Evolutionary conservation across 148 eudicot genomes (phyloP).

Genomic region (Vaccinium macrocarpon): DNA sequence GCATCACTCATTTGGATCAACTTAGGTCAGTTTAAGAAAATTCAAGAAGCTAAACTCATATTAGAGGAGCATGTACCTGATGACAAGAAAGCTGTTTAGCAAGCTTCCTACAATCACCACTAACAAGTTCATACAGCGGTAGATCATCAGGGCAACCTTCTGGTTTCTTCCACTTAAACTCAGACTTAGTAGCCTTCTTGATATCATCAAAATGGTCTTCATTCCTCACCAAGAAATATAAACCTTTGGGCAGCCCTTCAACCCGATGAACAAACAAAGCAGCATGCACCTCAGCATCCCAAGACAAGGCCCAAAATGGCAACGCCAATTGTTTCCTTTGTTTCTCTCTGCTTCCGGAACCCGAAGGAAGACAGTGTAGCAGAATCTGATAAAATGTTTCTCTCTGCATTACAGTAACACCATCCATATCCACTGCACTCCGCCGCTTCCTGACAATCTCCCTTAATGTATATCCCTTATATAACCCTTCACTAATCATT

Average conservation of each 20-base stretch:
- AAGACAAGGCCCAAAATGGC: slow-evolving; percentile 77
- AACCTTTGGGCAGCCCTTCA: slow-evolving; percentile 68
- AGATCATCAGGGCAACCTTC: slow-evolving; percentile 84
- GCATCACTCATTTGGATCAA: background rate
- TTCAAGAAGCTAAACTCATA: background rate
- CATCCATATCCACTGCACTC: slow-evolving; percentile 98
- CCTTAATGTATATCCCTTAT: slow-evolving; percentile 51
- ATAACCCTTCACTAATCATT: slow-evolving; percentile 55
- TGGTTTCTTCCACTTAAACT: slow-evolving; percentile 80
- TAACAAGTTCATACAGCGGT: slow-evolving; percentile 74
- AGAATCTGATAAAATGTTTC: slow-evolving; percentile 82
- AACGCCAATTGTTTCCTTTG: slow-evolving; percentile 77
- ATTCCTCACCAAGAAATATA: slow-evolving; percentile 91
- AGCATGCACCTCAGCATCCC: slow-evolving; percentile 92
- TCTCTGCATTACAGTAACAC: slow-evolving; percentile 47
- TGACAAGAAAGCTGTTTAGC: slow-evolving; percentile 81
- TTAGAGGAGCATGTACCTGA: slow-evolving; percentile 49
- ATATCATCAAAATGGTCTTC: slow-evolving; percentile 76
- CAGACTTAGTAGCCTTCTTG: slow-evolving; percentile 51
- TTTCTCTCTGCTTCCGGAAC: slow-evolving; percentile 45
- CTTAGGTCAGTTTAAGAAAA: no score
- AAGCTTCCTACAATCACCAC: slow-evolving; percentile 49
- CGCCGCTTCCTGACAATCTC: slow-evolving; percentile 81
- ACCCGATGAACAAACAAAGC: slow-evolving; percentile 87
- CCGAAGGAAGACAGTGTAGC: slow-evolving; percentile 85